phyloP scores from a whole-genome alignment of 2,329 filamentous ascomycete species.

The Paraconiothyrium sp. region DNA sequence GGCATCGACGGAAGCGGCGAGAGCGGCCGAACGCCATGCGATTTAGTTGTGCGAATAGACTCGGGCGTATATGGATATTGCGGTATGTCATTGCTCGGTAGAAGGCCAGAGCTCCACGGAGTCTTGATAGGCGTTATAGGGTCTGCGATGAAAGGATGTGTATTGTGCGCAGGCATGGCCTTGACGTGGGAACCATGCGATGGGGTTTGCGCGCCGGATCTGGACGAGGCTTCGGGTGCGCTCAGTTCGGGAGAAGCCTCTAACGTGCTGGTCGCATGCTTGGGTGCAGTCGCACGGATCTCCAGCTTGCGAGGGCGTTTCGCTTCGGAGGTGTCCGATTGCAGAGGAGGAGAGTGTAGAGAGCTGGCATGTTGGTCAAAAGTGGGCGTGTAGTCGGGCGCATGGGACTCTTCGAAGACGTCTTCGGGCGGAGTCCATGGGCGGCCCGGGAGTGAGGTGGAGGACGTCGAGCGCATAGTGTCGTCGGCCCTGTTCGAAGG shows the following conservation, averaged over 20 bases:
- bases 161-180: neutral
- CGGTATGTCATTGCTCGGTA: slow-evolving; percentile 25
- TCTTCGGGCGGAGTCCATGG: slow-evolving; percentile 46
- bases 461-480: slow-evolving; percentile 33
- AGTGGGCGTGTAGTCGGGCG: slow-evolving; percentile 15
- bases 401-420: slow-evolving; percentile 34
- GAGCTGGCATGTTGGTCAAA: slow-evolving; percentile 23
- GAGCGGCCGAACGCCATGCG: slow-evolving; percentile 21
- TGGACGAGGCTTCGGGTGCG: neutral
- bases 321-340: slow-evolving; percentile 15
- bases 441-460: slow-evolving; percentile 24
- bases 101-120: slow-evolving; percentile 21
- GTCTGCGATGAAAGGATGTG: slow-evolving; percentile 2
- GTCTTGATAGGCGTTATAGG: slow-evolving; percentile 36
- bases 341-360: slow-evolving; percentile 20
- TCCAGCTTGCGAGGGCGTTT: slow-evolving; percentile 27
- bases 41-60: slow-evolving; percentile 33
- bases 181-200: neutral
- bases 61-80: slow-evolving; percentile 48
- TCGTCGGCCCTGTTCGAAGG: slow-evolving; percentile 20
- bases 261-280: neutral
- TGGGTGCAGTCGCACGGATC: slow-evolving; percentile 25
- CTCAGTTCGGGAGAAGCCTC: neutral
- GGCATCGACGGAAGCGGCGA: slow-evolving; percentile 32
- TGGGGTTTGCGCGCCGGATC: neutral